Base-by-base conservation (phyloP, 805 yeast species). In the Debaryomyces maramus region DNA sequence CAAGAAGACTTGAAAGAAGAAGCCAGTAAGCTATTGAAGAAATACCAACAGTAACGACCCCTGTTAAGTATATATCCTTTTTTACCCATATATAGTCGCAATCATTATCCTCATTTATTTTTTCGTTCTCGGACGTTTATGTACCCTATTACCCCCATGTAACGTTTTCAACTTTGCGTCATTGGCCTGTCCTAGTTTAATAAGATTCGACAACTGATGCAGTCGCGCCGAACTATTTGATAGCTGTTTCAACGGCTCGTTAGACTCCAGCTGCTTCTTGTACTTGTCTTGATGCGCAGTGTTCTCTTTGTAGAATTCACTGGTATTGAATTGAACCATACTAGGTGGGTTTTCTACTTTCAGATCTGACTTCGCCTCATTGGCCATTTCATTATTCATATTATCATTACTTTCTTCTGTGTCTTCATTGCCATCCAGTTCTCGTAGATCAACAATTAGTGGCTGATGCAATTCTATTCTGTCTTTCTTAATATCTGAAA, bases 1-100 rank as follows among this genome's bases (percentile, higher is more conserved):
- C 78, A 78, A 48, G 80, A 76, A 33, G 78, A 73, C 39, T 61
- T 80, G 47, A 65, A 67, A 46, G 71, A 61, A 16, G 78, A 75
- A 43, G 75, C 81, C 8, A 41, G 50, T 4, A 65, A 66, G 41
- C 64, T 77, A 46, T 55, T 80, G 41, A 65, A 59, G 37, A 80
- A 80, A 54, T 80, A 77, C 48, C 43, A 40, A 18, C 32, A 16
- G 15, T 29, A 17, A 15, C 11, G 13, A 29, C 32, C 20, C 11
- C 11, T 14, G 32, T 29, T 11, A 22, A 9, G 18, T 29, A 29
- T 29, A 29, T 29, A 29, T 16, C 8, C 13, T 17, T 29, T n/a
- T 11, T 29, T 15, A 17, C 16, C 5, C 15, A 8, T 29, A 17
- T 29, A 16, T 16, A 29, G 11, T 29, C 32, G 16, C 20, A 3